Evolutionary conservation across 768 basidiomycete genomes (phyloP).

Genomic region (Trametes maxima): DNA sequence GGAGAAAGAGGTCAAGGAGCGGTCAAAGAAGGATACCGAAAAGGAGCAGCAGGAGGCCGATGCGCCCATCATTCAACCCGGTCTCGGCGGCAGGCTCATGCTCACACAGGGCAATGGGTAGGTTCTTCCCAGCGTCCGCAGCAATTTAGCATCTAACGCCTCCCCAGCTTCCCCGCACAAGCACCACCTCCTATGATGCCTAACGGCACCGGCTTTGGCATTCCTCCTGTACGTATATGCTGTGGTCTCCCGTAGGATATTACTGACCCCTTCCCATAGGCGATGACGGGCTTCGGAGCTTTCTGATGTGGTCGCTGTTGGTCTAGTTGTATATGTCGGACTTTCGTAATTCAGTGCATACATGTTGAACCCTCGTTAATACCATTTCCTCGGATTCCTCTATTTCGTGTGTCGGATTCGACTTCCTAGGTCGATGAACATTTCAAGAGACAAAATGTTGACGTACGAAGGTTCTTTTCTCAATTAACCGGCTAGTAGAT

Average conservation of each 20-base stretch:
- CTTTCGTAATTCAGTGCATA: constrained; percentile 23
- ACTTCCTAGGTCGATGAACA: too few species aligned
- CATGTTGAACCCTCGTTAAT: constrained; percentile 23
- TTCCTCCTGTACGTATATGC: constrained; percentile 57
- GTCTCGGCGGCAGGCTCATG: constrained; percentile 61
- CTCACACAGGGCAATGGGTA: constrained; percentile 77
- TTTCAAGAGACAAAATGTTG: too few species aligned
- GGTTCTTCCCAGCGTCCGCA: constrained; percentile 16
- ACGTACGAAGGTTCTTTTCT: too few species aligned
- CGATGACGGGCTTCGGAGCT: constrained; percentile 66
- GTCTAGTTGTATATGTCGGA: constrained; percentile 26
- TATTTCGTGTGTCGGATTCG: not conserved
- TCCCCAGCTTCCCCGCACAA: constrained; percentile 58
- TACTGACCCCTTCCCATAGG: constrained; percentile 36
- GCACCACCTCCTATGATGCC: constrained; percentile 58
- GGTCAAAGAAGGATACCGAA: constrained; percentile 80
- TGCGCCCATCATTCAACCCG: constrained; percentile 87
- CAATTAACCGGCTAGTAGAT: too few species aligned
- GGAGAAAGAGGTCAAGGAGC: constrained; percentile 89
- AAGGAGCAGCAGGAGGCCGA: constrained; percentile 91
- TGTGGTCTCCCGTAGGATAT: not conserved
- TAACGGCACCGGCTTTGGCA: constrained; percentile 58
- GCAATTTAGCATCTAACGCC: constrained; percentile 9
- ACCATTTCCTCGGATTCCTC: constrained; percentile 12
- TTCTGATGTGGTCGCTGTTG: constrained; percentile 31